Percentiles rank a stretch among this genome's conserved stretches.
These are phyloP conservation scores for Cutaneotrichosporon spelunceum DNA, from an alignment of 1,284 basidiomycete species.

Conservation along the genomic window DNA sequence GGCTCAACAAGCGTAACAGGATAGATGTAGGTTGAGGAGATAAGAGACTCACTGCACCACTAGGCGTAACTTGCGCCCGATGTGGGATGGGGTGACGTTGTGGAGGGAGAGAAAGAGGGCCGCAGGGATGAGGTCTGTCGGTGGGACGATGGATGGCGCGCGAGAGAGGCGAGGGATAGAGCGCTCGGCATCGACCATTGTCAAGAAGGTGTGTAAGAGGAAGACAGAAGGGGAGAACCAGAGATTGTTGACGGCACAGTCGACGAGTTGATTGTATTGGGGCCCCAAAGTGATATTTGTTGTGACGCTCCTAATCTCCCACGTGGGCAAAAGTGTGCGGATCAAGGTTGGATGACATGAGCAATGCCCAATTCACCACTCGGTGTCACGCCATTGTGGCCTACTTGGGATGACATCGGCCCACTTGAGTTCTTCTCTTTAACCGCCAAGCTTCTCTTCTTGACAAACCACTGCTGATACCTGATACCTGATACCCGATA, in stretches of 20 bases:
- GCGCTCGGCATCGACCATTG: neutral
- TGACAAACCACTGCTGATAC: neutral
- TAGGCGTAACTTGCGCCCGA: constrained; percentile 8
- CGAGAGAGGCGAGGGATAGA: neutral
- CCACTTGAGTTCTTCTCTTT: neutral
- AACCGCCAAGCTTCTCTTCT: neutral
- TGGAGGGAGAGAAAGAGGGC: constrained; percentile 4
- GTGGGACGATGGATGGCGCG: neutral
- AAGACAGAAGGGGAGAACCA: neutral
- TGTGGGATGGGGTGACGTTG: neutral
- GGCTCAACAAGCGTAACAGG: too few species aligned
- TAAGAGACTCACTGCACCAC: constrained; percentile 6
- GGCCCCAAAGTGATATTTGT: too few species aligned
- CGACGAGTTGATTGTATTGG: too few species aligned
- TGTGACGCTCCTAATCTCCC: too few species aligned
- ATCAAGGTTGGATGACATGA: too few species aligned
- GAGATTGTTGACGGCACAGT: neutral
- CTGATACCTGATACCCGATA: neutral
- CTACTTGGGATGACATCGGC: too few species aligned
- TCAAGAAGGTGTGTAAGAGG: neutral
- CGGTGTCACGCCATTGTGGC: neutral
- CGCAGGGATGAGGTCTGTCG: constrained; percentile 5
- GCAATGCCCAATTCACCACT: too few species aligned
- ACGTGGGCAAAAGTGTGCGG: too few species aligned
- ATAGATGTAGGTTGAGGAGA: too few species aligned